Evolutionary conservation across 768 basidiomycete species (phyloP).

Genomic region (Boletus rubropictus): DNA sequence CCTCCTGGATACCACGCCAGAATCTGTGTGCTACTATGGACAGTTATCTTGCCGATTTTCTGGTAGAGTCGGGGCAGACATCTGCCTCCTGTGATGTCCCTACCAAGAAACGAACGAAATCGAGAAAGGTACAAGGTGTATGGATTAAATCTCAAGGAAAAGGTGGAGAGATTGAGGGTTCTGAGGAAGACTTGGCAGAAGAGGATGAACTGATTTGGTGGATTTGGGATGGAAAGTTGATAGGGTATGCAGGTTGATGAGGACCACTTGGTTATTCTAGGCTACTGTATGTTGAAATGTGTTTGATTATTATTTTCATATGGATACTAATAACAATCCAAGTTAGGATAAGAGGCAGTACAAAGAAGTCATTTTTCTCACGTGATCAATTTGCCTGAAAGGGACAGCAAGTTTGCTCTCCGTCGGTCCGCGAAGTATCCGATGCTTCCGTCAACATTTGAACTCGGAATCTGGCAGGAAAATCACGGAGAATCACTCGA

Average conservation of each 20-base stretch:
- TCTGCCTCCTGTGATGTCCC: conserved; percentile 13
- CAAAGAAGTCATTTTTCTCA: too few relatives aligned
- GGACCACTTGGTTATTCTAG: too few relatives aligned
- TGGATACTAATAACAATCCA: too few relatives aligned
- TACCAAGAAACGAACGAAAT: conserved; percentile 26
- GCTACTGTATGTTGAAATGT: too few relatives aligned
- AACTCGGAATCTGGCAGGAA: background rate
- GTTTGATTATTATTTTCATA: too few relatives aligned
- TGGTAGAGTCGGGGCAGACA: conserved; percentile 21
- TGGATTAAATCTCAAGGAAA: conserved; percentile 31
- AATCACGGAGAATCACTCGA: background rate
- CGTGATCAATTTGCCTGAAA: too few relatives aligned
- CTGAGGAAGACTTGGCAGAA: conserved; percentile 26
- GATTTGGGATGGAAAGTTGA: conserved; percentile 45
- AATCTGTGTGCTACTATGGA: conserved; percentile 36
- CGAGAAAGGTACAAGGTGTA: conserved; percentile 34
- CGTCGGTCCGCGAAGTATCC: background rate
- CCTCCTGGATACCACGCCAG: conserved; percentile 45
- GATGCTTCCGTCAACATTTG: background rate
- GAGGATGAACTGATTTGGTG: conserved; percentile 49
- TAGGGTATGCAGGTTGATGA: conserved; percentile 45
- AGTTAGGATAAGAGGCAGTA: too few relatives aligned
- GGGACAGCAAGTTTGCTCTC: too few relatives aligned
- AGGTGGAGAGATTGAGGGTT: background rate
- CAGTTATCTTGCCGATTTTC: conserved; percentile 31